Evolutionary conservation across 352 stramenopile genomes (phyloP), one percentile per base, ranked within the genome.

Genomic region (Phytophthora idaei): DNA sequence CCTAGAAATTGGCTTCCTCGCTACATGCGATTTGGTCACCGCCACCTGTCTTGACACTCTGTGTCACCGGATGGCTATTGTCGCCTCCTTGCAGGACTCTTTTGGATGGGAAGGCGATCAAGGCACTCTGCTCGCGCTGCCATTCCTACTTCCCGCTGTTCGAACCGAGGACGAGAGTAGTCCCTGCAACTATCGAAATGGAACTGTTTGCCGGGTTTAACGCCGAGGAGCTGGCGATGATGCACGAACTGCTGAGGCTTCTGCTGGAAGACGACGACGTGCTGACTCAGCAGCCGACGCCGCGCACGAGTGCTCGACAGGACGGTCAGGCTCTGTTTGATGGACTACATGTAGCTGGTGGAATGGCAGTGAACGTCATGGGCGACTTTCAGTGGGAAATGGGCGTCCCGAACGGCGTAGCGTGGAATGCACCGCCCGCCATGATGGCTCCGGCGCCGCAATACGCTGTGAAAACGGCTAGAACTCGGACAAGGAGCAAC

Each of bases 201-300:
- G 71, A 78, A 39, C 31, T 75, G 11, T 78, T 74, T 67, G 71
- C 71, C 10, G 71, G 71, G 47, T 78, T 78, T 61, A 78, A 78
- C 58, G 66, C 66, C 42, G 71, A 78, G 48, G 71, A 78, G 52
- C 66, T 78, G 37, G 71, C 66, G 45, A 78, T 78, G 71, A 78
- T 78, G 71, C 61, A 78, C n/a, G 71, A 78, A 32, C 34, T 78
- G 42, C 54, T 78, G 45, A 50, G 66, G 36, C 71, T 78, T 15
- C 44, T 78, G 36, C 34, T 78, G 21, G 71, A 78, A 49, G 71
- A 78, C 12, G 71, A 78, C 55, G 71, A 78, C 36, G 37, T 48
- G 21, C 42, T 66, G 31, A 68, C 41, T 29, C 64, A 68, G 42
- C 69, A 77, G 29, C 61, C 66, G 21, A 61, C 57, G 15, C 61